Evolutionary conservation across 2,329 filamentous ascomycete species (phyloP), one percentile per base, ranked within the genome.

Genomic region (Talaromyces rugulosus): DNA sequence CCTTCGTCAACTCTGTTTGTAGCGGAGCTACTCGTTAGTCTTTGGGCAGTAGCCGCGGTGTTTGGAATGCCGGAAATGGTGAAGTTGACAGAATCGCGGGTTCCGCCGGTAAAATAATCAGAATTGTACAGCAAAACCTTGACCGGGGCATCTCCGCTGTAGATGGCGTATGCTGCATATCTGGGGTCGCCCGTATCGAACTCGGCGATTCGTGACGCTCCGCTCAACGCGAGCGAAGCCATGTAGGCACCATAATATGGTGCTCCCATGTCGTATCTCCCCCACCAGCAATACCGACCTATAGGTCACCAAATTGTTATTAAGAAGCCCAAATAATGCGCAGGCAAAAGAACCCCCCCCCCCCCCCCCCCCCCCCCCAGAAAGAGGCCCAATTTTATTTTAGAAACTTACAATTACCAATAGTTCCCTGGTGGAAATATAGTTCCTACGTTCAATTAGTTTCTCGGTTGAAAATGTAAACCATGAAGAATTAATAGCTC

Each of bases 171-270:
- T 1, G 72, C 80, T 0, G 80, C 82, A 40, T 81, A 81, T 16
- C 73, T 70, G 0, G 66, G 75, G 8, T 61, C 72, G n/a, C 78
- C 75, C 28, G 72, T 74, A 60, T 84, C 82, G 18, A 84, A 70
- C 0, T 78, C 75, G 0, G 80, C 77, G 55, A 84, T 70, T 51
- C 77, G 68, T n/a, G 74, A 69, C 0, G 77, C 80, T 0, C 75
- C 73, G 1, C 80, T 78, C 31, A 83, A 67, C 1, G 80, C 70
- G n/a, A 79, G 76, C 2, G 78, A 75, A 1, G 81, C 81, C 3
- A 78, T 78, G 54, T 80, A 81, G 0, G 81, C 82, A 4, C 82
- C 82, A 61, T 82, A 83, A 66, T 83, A 85, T 0, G 82, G 81
- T 0, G 80, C 75, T 0, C 81, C 81, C 74, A 82, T 83, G 50